phyloP scores from a whole-genome alignment of 768 basidiomycete genomes.

The Pleurotus platypus region DNA sequence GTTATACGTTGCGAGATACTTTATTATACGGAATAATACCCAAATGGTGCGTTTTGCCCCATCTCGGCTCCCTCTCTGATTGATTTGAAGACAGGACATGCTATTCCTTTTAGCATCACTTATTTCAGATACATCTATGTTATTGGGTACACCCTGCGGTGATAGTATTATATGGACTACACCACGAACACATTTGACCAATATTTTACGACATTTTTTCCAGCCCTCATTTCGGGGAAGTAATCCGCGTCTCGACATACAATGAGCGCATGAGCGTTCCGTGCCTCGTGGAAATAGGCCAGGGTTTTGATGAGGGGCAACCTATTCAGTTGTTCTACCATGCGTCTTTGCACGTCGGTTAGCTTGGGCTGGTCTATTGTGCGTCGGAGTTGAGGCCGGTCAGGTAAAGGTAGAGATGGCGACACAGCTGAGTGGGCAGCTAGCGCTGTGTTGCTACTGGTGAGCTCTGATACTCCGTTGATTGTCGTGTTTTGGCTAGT shows the following conservation, averaged over 20 bases:
- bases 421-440: neutral
- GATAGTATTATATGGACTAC: neutral
- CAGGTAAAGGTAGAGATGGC: neutral
- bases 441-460: neutral
- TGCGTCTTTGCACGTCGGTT: slow-evolving; percentile 52
- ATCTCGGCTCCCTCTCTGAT: too few species aligned
- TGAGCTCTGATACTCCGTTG: neutral
- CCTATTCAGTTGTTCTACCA: slow-evolving; percentile 57
- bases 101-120: too few species aligned
- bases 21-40: too few species aligned
- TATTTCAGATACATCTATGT: too few species aligned
- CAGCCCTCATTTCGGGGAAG: slow-evolving; percentile 53
- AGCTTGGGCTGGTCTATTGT: slow-evolving; percentile 39
- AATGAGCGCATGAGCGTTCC: slow-evolving; percentile 69
- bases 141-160: too few species aligned
- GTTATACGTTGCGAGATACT: too few species aligned
- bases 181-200: slow-evolving; percentile 57
- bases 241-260: slow-evolving; percentile 61
- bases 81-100: too few species aligned
- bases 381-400: neutral
- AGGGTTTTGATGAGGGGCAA: slow-evolving; percentile 70
- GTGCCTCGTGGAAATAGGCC: slow-evolving; percentile 54
- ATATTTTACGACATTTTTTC: slow-evolving; percentile 63
- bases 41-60: too few species aligned
- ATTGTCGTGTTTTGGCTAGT: neutral